Evolutionary conservation across 805 yeast species (phyloP), one percentile per base, ranked within the genome.

Genomic region (Teunomyces cretensis): DNA sequence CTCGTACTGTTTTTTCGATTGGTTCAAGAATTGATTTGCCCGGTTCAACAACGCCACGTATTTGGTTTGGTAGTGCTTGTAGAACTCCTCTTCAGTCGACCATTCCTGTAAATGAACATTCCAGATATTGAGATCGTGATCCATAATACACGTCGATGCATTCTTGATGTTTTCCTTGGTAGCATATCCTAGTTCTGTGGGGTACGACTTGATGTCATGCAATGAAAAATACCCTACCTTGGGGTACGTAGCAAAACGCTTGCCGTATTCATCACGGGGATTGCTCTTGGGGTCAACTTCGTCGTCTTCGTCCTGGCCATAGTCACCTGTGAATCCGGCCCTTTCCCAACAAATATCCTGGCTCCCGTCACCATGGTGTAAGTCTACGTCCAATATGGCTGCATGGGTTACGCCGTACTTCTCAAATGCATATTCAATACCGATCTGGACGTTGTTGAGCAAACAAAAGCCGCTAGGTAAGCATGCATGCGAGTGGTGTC

Each of bases 361-460:
- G 6, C 88, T 78, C 11, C 96, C 96, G 63, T 88, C 96, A 13
- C 96, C 96, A 58, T 88, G 96, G 58, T 88, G 96, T 33, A 88
- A 70, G 61, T 88, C 96, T 50, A 88, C 84, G 61, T 88, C 96
- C 26, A 88, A 64, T 14, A 88, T 84, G 0, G 85, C 90, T 13
- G 89, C 89, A 65, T 88, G 96, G 0, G 92, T 83, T 2, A 88
- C 81, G 1, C 73, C 80, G 54, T 84, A 79, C 6, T 70, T 61
- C 35, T 70, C 77, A 43, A 72, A 75, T 0, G 95, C 95, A 57
- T 88, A 88, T 56, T 86, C 91, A 19, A 86, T 80, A 2, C 86
- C 88, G 28, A 88, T 80, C 48, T 88, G 95, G 0, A 84, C 95
- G 56, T 88, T 88, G 65, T 88, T 88, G 42, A 88, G 70, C 39